Evolutionary conservation across 768 basidiomycete genomes (phyloP), one percentile per base, ranked within the genome.

Genomic region (Hericium erinaceus): DNA sequence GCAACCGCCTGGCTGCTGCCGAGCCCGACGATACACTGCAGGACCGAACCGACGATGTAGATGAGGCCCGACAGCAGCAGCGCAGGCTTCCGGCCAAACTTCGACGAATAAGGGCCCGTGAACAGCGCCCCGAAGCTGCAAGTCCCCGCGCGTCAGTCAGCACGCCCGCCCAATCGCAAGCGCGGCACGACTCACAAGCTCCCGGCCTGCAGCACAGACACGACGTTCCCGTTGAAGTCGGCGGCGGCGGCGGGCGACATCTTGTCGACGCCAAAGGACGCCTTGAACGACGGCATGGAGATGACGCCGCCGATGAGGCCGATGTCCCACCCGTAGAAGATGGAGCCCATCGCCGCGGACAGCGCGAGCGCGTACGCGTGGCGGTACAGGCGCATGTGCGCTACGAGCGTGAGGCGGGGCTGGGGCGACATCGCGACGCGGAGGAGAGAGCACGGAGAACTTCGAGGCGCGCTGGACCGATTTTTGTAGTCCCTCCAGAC

Each of bases 291-390:
- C 4, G 63, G 40, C 13, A 81, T 66, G 18, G 78, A 63, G 46
- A 80, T 66, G 12, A 80, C 67, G 39, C 80, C 79, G 11, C 80
- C 79, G 38, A 80, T 81, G 52, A 80, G 61, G 8, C 76, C 76
- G 2, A 73, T 71, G 57, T 81, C 78, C 75, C 77, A 78, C 16
- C 77, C 79, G 52, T 68, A 78, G 68, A 77, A 79, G 18, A 80
- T 71, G 40, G 75, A 76, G 10, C 77, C 79, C 70, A 77, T 70
- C 1, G 76, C 66, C 0, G 76, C 78, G 12, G 77, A 77, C 16
- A 70, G 54, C 7, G 79, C 72, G 16, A 80, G 70, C 3, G 70
- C 55, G 57, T 80, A 80, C 2, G 77, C 76, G 67, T 79, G 77
- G 48, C 74, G 72, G 61, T 74, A 71, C 38, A 64, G 67, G 18